Conservation (phyloP, 1,284 basidiomycete genomes). For the Caloboletus firmus region DNA sequence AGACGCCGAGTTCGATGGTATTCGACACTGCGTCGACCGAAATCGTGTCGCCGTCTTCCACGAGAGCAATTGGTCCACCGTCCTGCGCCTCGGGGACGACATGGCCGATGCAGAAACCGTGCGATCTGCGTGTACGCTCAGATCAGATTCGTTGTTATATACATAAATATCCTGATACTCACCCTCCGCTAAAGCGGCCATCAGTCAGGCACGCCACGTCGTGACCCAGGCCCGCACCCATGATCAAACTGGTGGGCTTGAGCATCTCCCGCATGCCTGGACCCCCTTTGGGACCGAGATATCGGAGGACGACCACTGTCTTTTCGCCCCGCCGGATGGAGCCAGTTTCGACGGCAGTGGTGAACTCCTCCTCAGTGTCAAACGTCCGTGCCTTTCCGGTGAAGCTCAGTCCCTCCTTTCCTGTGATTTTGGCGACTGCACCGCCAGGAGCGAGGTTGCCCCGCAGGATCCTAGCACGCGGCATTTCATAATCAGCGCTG, state of each 20-base stretch:
- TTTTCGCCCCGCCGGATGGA: conserved; percentile 85
- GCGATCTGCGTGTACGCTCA: conserved; percentile 53
- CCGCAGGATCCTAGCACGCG: conserved; percentile 59
- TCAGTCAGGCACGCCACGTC: conserved; percentile 92
- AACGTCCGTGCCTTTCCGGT: conserved; percentile 83
- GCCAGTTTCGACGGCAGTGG: conserved; percentile 77
- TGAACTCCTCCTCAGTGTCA: conserved; percentile 80
- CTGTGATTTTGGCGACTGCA: conserved; percentile 93
- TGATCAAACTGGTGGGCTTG: conserved; percentile 86
- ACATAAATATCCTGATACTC: conserved; percentile 32
- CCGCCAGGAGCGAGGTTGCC: conserved; percentile 92
- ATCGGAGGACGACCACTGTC: conserved; percentile 86
- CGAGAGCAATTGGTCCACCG: conserved; percentile 89
- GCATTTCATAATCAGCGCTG: conserved; percentile 1
- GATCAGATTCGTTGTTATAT: conserved; percentile 14
- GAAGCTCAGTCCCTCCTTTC: conserved; percentile 87
- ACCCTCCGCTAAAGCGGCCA: conserved; percentile 93
- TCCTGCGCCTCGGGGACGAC: conserved; percentile 89
- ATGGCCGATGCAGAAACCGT: conserved; percentile 91
- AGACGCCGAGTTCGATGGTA: conserved; percentile 72
- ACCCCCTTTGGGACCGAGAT: conserved; percentile 88
- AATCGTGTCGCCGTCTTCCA: conserved; percentile 85
- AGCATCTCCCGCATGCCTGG: conserved; percentile 97
- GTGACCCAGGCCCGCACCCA: conserved; percentile 90
- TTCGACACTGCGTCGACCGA: conserved; percentile 85